Evolutionary conservation across 768 basidiomycete species (phyloP), one percentile per base, ranked within the genome.

Genomic region (Exidia glandulosa): DNA sequence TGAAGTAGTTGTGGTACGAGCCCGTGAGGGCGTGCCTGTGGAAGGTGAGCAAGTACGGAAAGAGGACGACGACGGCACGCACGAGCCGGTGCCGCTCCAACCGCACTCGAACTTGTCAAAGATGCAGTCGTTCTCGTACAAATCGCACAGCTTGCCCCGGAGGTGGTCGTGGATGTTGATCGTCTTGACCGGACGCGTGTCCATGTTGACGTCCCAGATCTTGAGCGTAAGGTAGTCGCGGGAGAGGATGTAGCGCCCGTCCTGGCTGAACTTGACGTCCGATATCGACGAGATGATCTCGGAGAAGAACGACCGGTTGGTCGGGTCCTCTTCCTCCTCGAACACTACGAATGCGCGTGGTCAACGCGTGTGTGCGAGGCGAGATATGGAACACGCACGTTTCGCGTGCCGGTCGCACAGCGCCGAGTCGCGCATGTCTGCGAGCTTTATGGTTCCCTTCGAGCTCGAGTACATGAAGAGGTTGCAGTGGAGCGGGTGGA

Each of bases 141-240:
- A 75, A 72, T 99, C 96, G 72, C 96, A 99, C 7, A 99, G 84
- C 73, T 98, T 99, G 59, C 91, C 90, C 57, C 95, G 86, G 50
- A 99, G 80, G 73, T 98, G 95, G 67, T 99, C 96, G 69, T 99
- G 96, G 67, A 99, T 98, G 57, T 93, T 89, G 72, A 99, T 98
- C 13, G 94, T 98, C 77, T 96, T 95, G 61, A 99, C 76, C 14
- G 96, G 96, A 66, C 88, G 84, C 64, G 85, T 86, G 75, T 99
- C 96, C 94, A 98, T 98, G 73, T 96, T 96, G 74, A 98, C 83
- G 73, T 99, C 96, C 96, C 96, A 99, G 70, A 99, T 95, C 80
- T 97, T 97, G 67, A 99, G 78, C 59, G 94, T 95, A 33, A 99
- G 78, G 73, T 98, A 99, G 76, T 99, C 96, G 62, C 96, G 85